Evolutionary conservation across 2,329 filamentous ascomycete genomes (phyloP).

Genomic region (Rhynchosporium secalis): DNA sequence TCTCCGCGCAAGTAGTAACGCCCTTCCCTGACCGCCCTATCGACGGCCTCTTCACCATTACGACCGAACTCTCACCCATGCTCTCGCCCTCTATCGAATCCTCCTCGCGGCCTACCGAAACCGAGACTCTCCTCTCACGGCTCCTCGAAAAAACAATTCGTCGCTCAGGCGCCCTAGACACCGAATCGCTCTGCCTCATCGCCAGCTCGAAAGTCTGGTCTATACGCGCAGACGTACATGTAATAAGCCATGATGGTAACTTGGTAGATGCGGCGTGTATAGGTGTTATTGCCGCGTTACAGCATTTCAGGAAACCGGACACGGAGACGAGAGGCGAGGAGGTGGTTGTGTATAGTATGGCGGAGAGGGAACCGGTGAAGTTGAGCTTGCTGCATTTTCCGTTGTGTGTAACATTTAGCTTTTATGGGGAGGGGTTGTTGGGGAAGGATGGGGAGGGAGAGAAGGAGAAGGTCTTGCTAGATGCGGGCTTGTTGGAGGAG

Average conservation of each 20-base stretch:
- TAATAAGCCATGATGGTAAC: constrained; percentile 88
- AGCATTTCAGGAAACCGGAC: constrained; percentile 90
- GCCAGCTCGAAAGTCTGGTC: constrained; percentile 91
- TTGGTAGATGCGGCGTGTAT: constrained; percentile 84
- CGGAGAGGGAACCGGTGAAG: constrained; percentile 86
- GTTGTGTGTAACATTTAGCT: constrained; percentile 86
- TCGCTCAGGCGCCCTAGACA: constrained; percentile 87
- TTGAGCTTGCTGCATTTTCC: constrained; percentile 91
- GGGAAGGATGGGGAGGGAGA: constrained; percentile 60
- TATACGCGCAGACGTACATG: constrained; percentile 86
- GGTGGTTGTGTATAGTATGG: constrained; percentile 78
- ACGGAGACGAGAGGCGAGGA: constrained; percentile 81
- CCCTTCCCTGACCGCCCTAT: constrained; percentile 88
- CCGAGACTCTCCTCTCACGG: constrained; percentile 82
- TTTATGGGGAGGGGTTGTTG: constrained; percentile 55
- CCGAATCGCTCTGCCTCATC: constrained; percentile 91
- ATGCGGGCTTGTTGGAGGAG: constrained; percentile 73
- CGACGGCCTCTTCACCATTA: constrained; percentile 92
- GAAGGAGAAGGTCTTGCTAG: constrained; percentile 69
- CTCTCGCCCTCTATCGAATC: constrained; percentile 87
- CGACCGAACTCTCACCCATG: constrained; percentile 89
- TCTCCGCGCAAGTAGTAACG: constrained; percentile 84
- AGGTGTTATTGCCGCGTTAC: constrained; percentile 81
- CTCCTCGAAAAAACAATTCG: constrained; percentile 93
- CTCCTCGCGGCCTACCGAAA: constrained; percentile 76